Evolutionary conservation across 306 rosid species (phyloP).

Genomic region (Ceratonia siliqua): DNA sequence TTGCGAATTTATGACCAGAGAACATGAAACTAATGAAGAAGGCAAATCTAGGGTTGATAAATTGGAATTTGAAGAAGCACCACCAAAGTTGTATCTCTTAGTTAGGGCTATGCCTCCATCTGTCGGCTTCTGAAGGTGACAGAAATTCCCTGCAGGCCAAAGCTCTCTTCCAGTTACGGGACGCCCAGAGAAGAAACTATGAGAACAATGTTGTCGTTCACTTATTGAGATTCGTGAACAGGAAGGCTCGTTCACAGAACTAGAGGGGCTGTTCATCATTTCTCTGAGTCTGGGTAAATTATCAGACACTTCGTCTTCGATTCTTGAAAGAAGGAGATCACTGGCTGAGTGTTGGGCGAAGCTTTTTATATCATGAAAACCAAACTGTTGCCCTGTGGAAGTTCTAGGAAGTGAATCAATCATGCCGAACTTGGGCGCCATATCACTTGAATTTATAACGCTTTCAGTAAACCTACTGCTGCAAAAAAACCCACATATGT

Average conservation of each 20-base stretch:
- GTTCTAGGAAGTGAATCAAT: slow-evolving; percentile 26
- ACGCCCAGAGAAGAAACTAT: slow-evolving; percentile 24
- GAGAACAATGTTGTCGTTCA: slow-evolving; percentile 22
- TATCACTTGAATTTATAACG: slow-evolving; percentile 44
- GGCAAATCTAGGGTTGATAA: slow-evolving; percentile 27
- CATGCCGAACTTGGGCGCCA: slow-evolving; percentile 4
- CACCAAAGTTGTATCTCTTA: slow-evolving; percentile 27
- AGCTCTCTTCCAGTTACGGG: slow-evolving; percentile 28
- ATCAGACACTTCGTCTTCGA: slow-evolving; percentile 29
- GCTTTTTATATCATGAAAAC: slow-evolving; percentile 12
- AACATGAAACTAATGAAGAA: slow-evolving; percentile 42
- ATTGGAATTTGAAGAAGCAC: slow-evolving; percentile 25
- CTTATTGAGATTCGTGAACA: neutral
- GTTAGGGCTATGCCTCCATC: slow-evolving; percentile 33
- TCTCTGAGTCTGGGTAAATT: slow-evolving; percentile 28
- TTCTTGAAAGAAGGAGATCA: slow-evolving; percentile 20
- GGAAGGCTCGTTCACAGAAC: neutral
- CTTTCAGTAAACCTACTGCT: slow-evolving; percentile 37
- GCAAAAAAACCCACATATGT: slow-evolving; percentile 17
- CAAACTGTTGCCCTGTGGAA: slow-evolving; percentile 20
- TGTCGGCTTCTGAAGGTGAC: neutral
- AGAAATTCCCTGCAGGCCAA: slow-evolving; percentile 8
- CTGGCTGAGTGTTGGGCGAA: slow-evolving; percentile 19
- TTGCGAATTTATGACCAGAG: slow-evolving; percentile 44
- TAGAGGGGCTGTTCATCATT: neutral